Percentiles rank a stretch among this genome's conserved stretches.
Conservation (phyloP, 306 rosid genomes). For the Delonix regia region DNA sequence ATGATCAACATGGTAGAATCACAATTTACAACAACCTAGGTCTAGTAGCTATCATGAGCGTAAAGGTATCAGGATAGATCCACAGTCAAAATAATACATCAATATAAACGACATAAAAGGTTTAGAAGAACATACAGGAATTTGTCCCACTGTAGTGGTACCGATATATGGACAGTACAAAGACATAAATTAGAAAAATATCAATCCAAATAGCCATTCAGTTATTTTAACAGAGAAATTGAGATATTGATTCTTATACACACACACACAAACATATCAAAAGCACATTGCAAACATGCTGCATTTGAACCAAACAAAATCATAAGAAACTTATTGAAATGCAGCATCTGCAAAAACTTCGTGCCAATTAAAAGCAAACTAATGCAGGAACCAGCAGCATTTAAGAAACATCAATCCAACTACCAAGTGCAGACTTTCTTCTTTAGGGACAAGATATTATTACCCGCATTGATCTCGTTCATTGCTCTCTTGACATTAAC, state of each 20-base stretch:
- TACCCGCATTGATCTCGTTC: constrained; percentile 83
- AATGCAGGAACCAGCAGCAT: neutral
- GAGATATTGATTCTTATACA: neutral
- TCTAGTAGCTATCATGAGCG: constrained; percentile 35
- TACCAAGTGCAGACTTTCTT: constrained; percentile 4
- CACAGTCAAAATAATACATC: neutral
- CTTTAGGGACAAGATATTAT: neutral
- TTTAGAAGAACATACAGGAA: neutral
- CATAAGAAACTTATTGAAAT: neutral
- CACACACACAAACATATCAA: neutral
- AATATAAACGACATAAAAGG: neutral
- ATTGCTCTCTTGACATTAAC: constrained; percentile 68
- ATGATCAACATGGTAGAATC: constrained; percentile 1
- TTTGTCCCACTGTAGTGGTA: neutral
- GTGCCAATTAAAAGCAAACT: constrained; percentile 11
- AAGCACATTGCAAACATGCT: constrained; percentile 4
- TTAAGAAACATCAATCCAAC: neutral
- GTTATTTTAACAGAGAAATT: neutral
- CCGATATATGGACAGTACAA: neutral
- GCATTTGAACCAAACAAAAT: neutral
- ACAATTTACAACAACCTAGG: neutral
- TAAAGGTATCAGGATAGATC: neutral
- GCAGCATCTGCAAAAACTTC: neutral
- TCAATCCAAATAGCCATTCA: neutral
- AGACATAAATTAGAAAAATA: neutral